These are phyloP conservation scores for Leucocoprinus sp. DNA, from an alignment of 768 basidiomycete genomes.

Conservation along the genomic window DNA sequence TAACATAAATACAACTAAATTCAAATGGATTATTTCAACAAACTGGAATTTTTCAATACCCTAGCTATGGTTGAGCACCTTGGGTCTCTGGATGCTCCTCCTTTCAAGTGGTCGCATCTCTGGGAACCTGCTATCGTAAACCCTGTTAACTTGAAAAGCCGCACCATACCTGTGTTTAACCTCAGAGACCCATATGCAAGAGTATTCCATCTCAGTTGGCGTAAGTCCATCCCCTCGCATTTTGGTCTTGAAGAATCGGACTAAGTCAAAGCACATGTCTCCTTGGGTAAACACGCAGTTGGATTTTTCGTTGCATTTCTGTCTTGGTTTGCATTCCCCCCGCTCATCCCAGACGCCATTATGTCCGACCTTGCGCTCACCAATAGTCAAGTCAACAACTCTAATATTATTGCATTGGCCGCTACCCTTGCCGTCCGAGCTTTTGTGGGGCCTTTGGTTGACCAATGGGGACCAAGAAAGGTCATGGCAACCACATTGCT, in stretches of 20 bases:
- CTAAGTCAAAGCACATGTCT: too few species aligned
- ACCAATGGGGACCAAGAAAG: slow-evolving; percentile 43
- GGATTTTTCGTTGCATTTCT: slow-evolving; percentile 45
- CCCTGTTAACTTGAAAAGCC: slow-evolving; percentile 42
- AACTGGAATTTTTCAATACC: background rate
- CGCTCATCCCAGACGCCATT: slow-evolving; percentile 49
- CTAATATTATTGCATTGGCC: slow-evolving; percentile 38
- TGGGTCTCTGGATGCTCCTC: slow-evolving; percentile 14
- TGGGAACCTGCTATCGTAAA: slow-evolving; percentile 33
- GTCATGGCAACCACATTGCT: slow-evolving; percentile 48
- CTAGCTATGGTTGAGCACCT: background rate
- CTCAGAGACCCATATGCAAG: slow-evolving; percentile 37
- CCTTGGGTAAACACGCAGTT: slow-evolving; percentile 18
- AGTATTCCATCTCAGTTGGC: slow-evolving; percentile 40
- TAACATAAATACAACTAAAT: too few species aligned
- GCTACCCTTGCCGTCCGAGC: slow-evolving; percentile 43
- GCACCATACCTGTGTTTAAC: slow-evolving; percentile 43
- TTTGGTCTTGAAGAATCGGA: too few species aligned
- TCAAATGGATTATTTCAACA: too few species aligned
- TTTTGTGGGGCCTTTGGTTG: slow-evolving; percentile 41
- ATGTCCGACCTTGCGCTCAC: slow-evolving; percentile 43
- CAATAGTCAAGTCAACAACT: slow-evolving; percentile 38
- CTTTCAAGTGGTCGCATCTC: slow-evolving; percentile 25
- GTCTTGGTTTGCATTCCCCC: slow-evolving; percentile 54
- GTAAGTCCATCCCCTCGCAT: slow-evolving; percentile 12